phyloP scores from a whole-genome alignment of 257 asterid genomes.

The Linaria vulgaris region DNA sequence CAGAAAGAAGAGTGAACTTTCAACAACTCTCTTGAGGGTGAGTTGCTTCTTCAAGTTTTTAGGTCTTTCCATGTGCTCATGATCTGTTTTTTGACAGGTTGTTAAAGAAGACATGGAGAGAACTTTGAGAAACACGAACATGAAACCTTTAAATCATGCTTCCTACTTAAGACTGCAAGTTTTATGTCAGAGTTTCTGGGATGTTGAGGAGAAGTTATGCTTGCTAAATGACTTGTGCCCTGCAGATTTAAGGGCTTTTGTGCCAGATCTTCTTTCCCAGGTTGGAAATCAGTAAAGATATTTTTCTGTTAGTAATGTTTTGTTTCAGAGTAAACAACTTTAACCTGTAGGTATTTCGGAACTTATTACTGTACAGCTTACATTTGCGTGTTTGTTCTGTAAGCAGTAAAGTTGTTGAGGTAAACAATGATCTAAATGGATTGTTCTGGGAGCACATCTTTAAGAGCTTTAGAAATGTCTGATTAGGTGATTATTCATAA shows the following conservation, averaged over 20 bases:
- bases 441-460: neutral
- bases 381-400: neutral
- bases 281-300: constrained; percentile 36
- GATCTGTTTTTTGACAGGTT: constrained; percentile 58
- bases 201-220: constrained; percentile 75
- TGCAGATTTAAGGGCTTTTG: constrained; percentile 66
- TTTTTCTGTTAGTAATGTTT: constrained; percentile 22
- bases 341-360: neutral
- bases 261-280: constrained; percentile 91
- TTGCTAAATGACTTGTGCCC: constrained; percentile 67
- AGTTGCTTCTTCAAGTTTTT: constrained; percentile 4
- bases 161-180: constrained; percentile 89
- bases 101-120: constrained; percentile 88
- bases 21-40: constrained; percentile 19
- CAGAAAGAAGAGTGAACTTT: constrained; percentile 8
- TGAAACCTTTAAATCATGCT: constrained; percentile 91
- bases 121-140: constrained; percentile 85
- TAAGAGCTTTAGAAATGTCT: too few species aligned
- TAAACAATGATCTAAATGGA: neutral
- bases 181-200: constrained; percentile 88
- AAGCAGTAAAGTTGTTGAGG: neutral
- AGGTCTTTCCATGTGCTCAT: constrained; percentile 30
- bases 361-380: neutral
- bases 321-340: neutral
- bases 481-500: too few species aligned